Evolutionary conservation across 1,284 basidiomycete genomes (phyloP), one percentile per base, ranked within the genome.

Genomic region (Schizophyllum commune): DNA sequence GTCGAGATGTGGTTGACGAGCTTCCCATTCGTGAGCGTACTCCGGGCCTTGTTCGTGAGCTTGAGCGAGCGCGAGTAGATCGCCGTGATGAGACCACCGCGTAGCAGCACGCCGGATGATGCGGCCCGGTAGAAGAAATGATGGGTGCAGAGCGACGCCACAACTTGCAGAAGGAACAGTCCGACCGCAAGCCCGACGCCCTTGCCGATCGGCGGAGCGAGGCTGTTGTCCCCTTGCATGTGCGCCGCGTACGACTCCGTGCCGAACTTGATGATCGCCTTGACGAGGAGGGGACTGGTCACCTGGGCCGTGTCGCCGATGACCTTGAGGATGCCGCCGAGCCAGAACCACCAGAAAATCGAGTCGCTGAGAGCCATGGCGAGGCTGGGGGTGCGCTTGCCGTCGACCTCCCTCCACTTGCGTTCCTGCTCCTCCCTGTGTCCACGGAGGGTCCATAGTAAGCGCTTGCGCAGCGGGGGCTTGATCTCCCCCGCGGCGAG

Each of bases 1-100:
- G 94, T 96, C 4, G 92, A 94, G 66, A 98, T 96, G 74, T 96
- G 92, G 69, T 94, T 96, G 64, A 96, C 88, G 52, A 96, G 82
- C 69, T 89, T 89, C 47, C 94, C 94, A 67, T 92, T 55, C 15
- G 91, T 85, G 32, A 95, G 80, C 4, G 87, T 87, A 2, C 88
- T 86, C n/a, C 95, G 84, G 8, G 93, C 86, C 58, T 93, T 89
- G 20, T 90, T 85, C 2, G 89, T 91, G 56, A 98, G 79, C 51
- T 79, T 82, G 34, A 97, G 80, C 1, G 92, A 86, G 56, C 89
- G 86, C 33, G 85, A 81, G 73, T 96, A 98, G 60, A 98, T 89
- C 8, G 91, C 88, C 0, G 92, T 88, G 68, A 98, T 97, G 60
- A 98, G 83, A 0, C 94, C 94, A 3, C 89, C 88, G 55, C 95